These are phyloP conservation scores for Rubroboletus satanas DNA, from an alignment of 768 basidiomycete species.

Conservation along the genomic window DNA sequence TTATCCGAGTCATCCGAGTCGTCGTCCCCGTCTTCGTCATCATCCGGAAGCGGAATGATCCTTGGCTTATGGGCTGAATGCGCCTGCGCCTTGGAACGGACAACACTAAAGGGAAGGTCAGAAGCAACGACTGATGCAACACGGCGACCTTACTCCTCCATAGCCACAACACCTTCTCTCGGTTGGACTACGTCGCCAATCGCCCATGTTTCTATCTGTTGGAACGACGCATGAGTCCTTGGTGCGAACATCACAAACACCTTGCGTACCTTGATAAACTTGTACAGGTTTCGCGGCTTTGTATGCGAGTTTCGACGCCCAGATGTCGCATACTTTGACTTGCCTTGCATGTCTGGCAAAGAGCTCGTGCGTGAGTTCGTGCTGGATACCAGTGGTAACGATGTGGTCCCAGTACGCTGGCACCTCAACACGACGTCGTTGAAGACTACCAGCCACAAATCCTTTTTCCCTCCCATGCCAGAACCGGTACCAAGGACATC, in stretches of 20 bases:
- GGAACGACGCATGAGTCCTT: conserved; percentile 6
- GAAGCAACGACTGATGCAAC: conserved; percentile 2
- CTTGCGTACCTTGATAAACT: conserved; percentile 74
- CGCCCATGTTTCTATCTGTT: conserved; percentile 82
- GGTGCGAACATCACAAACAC: not conserved
- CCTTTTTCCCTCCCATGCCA: conserved; percentile 67
- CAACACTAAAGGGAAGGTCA: conserved; percentile 47
- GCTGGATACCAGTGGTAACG: conserved; percentile 67
- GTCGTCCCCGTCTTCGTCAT: conserved; percentile 57
- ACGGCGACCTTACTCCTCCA: conserved; percentile 73
- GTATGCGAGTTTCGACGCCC: conserved; percentile 72
- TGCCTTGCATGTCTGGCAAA: conserved; percentile 78
- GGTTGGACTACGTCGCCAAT: conserved; percentile 75
- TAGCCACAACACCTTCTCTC: conserved; percentile 76
- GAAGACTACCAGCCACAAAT: conserved; percentile 93
- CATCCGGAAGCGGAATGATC: conserved; percentile 66
- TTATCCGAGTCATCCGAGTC: conserved; percentile 85
- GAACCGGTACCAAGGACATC: conserved; percentile 71
- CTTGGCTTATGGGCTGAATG: conserved; percentile 55
- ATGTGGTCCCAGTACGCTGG: conserved; percentile 86
- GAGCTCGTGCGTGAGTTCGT: conserved; percentile 70
- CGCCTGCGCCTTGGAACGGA: conserved; percentile 62
- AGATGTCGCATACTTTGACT: conserved; percentile 79
- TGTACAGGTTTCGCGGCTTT: conserved; percentile 88
- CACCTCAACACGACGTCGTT: conserved; percentile 94